Evolutionary conservation across 2,329 filamentous ascomycete genomes (phyloP).

Genomic region (Fusarium brevicatenulatum): DNA sequence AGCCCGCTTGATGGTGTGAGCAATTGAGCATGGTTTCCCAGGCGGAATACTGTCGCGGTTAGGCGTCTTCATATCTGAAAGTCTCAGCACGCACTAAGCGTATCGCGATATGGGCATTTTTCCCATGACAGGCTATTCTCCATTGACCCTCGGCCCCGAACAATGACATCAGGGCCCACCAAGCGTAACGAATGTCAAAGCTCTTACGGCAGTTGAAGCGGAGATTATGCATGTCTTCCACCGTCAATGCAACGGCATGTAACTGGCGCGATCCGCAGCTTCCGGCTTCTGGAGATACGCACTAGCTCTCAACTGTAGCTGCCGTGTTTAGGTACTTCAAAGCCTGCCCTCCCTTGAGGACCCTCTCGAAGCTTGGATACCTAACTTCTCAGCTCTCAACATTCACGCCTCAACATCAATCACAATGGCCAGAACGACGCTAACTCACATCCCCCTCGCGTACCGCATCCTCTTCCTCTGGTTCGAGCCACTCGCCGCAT

Average conservation of each 20-base stretch:
- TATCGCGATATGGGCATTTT: not conserved
- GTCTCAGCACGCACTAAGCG: too few species aligned
- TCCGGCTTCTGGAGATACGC: not conserved
- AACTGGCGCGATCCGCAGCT: not conserved
- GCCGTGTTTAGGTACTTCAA: not conserved
- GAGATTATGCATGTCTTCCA: too few species aligned
- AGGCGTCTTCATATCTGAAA: not conserved
- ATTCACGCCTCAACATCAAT: too few species aligned
- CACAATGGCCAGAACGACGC: not conserved
- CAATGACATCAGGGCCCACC: not conserved
- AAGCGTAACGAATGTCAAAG: not conserved
- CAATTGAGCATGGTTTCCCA: too few species aligned
- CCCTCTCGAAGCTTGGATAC: not conserved
- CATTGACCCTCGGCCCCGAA: too few species aligned
- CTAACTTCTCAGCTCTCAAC: too few species aligned
- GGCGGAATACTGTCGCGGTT: not conserved
- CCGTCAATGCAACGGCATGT: not conserved
- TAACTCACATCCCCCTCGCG: constrained; percentile 10
- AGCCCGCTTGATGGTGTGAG: too few species aligned
- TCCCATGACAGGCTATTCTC: too few species aligned
- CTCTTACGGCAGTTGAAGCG: not conserved
- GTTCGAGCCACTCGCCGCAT: constrained; percentile 21
- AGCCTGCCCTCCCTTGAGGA: not conserved
- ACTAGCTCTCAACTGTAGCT: not conserved
- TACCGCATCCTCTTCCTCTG: constrained; percentile 32